These are phyloP conservation scores for Castanospermum australe DNA, from an alignment of 306 rosid genomes.

Conservation along the genomic window DNA sequence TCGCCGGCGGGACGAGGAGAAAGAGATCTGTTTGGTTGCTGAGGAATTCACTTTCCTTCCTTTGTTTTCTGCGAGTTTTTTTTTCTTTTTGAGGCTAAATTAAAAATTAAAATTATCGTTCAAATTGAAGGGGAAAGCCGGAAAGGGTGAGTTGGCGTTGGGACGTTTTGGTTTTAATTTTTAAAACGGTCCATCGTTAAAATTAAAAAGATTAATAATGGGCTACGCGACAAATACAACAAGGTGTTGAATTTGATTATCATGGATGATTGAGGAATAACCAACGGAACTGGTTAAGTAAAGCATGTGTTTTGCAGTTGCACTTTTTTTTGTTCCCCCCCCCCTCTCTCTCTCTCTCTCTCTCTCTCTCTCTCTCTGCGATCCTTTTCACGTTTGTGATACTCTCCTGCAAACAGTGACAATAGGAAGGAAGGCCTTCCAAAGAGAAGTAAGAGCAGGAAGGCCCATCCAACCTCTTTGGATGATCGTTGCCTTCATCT, in stretches of 20 bases:
- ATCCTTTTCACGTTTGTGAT: too few relatives aligned
- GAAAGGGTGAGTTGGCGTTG: background rate
- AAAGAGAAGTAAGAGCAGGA: too few relatives aligned
- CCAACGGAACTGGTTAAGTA: background rate
- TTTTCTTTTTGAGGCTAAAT: background rate
- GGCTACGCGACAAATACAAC: conserved; percentile 10
- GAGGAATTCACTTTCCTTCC: background rate
- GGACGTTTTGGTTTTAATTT: background rate
- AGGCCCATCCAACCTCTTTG: too few relatives aligned
- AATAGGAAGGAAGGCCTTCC: too few relatives aligned
- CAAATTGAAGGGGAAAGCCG: background rate
- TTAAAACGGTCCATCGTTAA: background rate
- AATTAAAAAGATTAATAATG: conserved; percentile 1
- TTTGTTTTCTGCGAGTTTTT: background rate
- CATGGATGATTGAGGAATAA: background rate
- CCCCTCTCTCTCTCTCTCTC: too few relatives aligned
- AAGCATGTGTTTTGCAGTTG: background rate
- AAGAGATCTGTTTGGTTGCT: conserved; percentile 6
- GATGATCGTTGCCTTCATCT: too few relatives aligned
- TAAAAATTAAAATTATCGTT: background rate
- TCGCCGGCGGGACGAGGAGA: background rate
- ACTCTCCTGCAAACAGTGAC: too few relatives aligned
- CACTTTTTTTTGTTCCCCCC: too few relatives aligned
- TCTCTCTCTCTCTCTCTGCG: too few relatives aligned
- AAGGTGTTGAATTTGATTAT: background rate